phyloP scores from a whole-genome alignment of 768 basidiomycete genomes.

The Cyathus striatus region DNA sequence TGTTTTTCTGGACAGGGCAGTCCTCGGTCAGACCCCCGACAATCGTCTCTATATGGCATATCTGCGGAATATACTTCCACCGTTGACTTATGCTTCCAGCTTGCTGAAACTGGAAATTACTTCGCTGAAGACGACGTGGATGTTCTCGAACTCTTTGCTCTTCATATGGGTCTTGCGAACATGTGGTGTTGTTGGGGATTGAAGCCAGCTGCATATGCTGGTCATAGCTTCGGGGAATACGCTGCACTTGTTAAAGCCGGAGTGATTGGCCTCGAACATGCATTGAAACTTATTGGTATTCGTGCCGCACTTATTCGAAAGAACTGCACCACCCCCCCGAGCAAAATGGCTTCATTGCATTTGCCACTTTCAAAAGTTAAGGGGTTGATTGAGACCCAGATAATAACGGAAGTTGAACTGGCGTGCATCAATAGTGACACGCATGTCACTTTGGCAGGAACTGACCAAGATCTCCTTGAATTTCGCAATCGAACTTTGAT shows the following conservation, averaged over 20 bases:
- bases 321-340: not conserved
- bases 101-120: constrained; percentile 2
- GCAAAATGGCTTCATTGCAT: constrained; percentile 4
- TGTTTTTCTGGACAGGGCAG: constrained; percentile 6
- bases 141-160: constrained; percentile 3
- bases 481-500: constrained; percentile 2
- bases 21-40: constrained; percentile 3
- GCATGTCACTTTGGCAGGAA: constrained; percentile 3
- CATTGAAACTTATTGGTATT: constrained; percentile 3
- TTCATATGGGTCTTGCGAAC: constrained; percentile 3
- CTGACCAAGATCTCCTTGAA: not conserved
- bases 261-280: constrained; percentile 1
- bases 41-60: constrained; percentile 2
- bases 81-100: constrained; percentile 3
- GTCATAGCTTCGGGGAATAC: constrained; percentile 5
- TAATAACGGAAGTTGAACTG: not conserved
- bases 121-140: constrained; percentile 1
- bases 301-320: constrained; percentile 3
- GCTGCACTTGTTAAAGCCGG: constrained; percentile 2
- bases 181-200: constrained; percentile 4
- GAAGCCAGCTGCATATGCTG: constrained; percentile 1
- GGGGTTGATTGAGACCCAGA: not conserved
- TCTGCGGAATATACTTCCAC: constrained; percentile 2
- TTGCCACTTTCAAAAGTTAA: not conserved
- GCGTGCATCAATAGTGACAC: constrained; percentile 4